Evolutionary conservation across 164 flowering plant genomes (phyloP).

Genomic region (Stephania japonica): DNA sequence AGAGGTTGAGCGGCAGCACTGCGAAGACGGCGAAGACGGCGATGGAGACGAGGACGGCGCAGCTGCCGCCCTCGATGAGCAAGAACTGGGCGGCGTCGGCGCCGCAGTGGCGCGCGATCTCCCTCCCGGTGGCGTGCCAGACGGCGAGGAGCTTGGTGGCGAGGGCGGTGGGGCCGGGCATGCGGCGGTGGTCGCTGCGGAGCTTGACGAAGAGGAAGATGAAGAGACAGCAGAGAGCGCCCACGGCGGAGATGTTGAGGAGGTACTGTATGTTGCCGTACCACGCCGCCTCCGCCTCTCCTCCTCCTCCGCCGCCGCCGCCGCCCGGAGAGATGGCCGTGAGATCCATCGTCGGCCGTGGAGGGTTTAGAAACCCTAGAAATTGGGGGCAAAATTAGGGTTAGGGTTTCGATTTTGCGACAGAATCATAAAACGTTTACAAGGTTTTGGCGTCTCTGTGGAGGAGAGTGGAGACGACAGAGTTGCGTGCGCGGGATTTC

Average conservation of each 20-base stretch:
- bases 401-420: conserved; percentile 8
- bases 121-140: conserved; percentile 90
- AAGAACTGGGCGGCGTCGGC: conserved; percentile 97
- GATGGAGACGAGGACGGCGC: conserved; percentile 41
- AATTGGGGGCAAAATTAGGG: conserved; percentile 10
- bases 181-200: conserved; percentile 86
- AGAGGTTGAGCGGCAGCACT: conserved; percentile 73
- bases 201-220: conserved; percentile 88
- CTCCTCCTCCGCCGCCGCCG: conserved; percentile 3
- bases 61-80: conserved; percentile 88
- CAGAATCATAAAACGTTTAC: not conserved
- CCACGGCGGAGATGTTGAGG: conserved; percentile 80
- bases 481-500: not conserved
- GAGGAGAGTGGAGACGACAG: not conserved
- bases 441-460: not conserved
- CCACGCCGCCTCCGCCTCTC: conserved; percentile 41
- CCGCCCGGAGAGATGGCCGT: conserved; percentile 25
- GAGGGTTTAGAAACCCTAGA: conserved; percentile 8
- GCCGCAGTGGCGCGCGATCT: conserved; percentile 89
- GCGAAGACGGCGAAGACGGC: conserved; percentile 41
- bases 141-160: conserved; percentile 89
- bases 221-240: conserved; percentile 60
- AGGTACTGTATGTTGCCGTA: conserved; percentile 94
- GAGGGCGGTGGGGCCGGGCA: conserved; percentile 81
- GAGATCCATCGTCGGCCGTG: conserved; percentile 10